A percentile compares a stretch with the other conserved stretches of the same genome.
These are phyloP conservation scores for Stromatinia cepivora DNA, from an alignment of 2,329 filamentous ascomycete genomes.

Conservation along the genomic window DNA sequence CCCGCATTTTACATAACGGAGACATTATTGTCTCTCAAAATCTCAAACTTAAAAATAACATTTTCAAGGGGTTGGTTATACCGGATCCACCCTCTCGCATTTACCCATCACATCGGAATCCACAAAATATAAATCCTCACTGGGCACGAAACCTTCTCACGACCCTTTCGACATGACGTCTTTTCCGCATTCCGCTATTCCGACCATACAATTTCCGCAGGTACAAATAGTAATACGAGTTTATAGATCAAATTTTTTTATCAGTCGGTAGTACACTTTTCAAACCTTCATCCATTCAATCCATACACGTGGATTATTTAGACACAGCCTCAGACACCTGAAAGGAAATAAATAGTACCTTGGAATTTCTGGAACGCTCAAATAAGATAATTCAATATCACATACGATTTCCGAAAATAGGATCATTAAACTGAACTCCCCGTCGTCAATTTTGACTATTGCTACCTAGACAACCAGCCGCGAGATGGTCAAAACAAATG, in stretches of 20 bases:
- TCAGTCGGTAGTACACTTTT: background rate
- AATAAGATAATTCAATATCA: background rate
- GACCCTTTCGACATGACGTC: slow-evolving; percentile 16
- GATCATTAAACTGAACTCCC: too few relatives aligned
- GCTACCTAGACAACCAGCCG: slow-evolving; percentile 10
- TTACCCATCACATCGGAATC: slow-evolving; percentile 9
- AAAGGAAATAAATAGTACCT: background rate
- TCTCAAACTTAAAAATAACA: slow-evolving; percentile 10
- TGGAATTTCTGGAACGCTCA: background rate
- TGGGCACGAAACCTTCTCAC: slow-evolving; percentile 4
- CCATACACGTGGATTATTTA: background rate
- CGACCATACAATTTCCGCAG: background rate
- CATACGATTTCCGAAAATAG: slow-evolving; percentile 4
- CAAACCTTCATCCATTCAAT: background rate
- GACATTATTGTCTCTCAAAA: background rate
- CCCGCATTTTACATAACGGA: background rate
- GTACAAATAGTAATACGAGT: slow-evolving; percentile 4
- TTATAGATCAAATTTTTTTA: background rate
- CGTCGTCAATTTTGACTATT: background rate
- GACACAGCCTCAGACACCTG: background rate
- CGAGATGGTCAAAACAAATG: too few relatives aligned
- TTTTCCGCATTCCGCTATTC: slow-evolving; percentile 12
- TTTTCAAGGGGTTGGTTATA: slow-evolving; percentile 8
- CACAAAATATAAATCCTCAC: slow-evolving; percentile 4
- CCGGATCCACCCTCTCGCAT: slow-evolving; percentile 1